Conservation (phyloP, 2,329 filamentous ascomycete genomes). For the Pyricularia pennisetigena region DNA sequence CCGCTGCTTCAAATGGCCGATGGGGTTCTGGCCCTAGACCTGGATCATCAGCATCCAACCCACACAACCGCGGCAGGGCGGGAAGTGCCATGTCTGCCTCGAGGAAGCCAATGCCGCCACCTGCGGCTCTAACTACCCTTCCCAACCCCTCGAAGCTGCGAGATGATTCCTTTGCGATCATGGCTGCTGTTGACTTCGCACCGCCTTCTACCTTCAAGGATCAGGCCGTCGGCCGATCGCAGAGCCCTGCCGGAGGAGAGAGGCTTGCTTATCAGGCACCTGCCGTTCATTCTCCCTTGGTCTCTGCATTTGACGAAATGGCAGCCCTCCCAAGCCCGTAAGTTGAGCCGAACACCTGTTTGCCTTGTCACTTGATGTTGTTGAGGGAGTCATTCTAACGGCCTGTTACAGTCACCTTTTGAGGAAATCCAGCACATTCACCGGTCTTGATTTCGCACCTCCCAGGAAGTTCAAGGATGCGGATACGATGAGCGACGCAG, state of each 20-base stretch:
- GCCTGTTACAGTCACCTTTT: slow-evolving; percentile 47
- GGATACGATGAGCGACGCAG: slow-evolving; percentile 53
- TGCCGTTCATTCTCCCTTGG: slow-evolving; percentile 68
- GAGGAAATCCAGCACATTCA: slow-evolving; percentile 71
- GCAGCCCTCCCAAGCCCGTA: slow-evolving; percentile 80
- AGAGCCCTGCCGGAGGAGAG: slow-evolving; percentile 50
- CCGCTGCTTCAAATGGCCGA: slow-evolving; percentile 17
- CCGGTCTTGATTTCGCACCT: slow-evolving; percentile 70
- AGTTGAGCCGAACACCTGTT: slow-evolving; percentile 33
- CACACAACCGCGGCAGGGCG: slow-evolving; percentile 35
- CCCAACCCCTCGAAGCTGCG: slow-evolving; percentile 79
- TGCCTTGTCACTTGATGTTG: background rate
- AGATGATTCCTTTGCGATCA: slow-evolving; percentile 67
- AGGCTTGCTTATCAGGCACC: slow-evolving; percentile 64
- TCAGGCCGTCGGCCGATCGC: slow-evolving; percentile 56
- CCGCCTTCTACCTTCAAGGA: slow-evolving; percentile 62
- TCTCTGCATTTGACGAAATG: slow-evolving; percentile 80
- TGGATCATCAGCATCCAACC: slow-evolving; percentile 49
- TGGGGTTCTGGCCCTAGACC: slow-evolving; percentile 39
- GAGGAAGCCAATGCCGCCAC: slow-evolving; percentile 54
- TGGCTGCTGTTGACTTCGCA: slow-evolving; percentile 71
- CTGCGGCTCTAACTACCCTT: slow-evolving; percentile 60
- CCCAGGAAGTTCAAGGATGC: slow-evolving; percentile 61
- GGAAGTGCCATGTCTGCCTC: slow-evolving; percentile 37
- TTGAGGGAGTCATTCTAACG: background rate